Evolutionary conservation across 2,329 filamentous ascomycete genomes (phyloP), one percentile per base, ranked within the genome.

Genomic region (Penicillium sp.): DNA sequence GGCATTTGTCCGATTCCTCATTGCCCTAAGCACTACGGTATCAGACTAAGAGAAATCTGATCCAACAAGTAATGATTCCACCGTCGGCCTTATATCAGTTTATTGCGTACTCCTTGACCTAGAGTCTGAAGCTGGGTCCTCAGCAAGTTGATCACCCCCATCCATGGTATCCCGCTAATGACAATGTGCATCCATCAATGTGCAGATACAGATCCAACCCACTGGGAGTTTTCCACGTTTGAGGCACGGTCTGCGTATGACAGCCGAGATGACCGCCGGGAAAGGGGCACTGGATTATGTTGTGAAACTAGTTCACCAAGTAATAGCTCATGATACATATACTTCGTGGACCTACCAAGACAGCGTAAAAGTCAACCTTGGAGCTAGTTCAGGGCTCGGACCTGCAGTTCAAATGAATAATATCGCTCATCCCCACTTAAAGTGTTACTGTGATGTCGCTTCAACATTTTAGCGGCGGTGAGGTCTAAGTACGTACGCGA

Each of bases 221-320:
- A 12, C n/a, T 27, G 41, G 41, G 7, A 6, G 7, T 35, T 27
- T 5, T 25, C 49, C 54, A 56, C 54, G 54, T 56, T 56, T 50
- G 48, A 46, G 37, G 35, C 44, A 43, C 29, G 51, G 4, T n/a
- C 26, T 43, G 9, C 18, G n/a, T 48, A 49, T 49, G 49, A n/a
- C 23, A 53, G 42, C 18, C 15, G 47, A 31, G 12, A 47, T 47
- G 27, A 40, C 42, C 15, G 23, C 42, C 15, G 23, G 43, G 35
- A 8, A 55, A 41, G 54, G 54, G 45, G 27, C 20, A 22, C 14
- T 23, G 5, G 12, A 23, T 15, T 40, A n/a, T 37, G 33, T 1
- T 9, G 6, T 37, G 33, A 37, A n/a, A 35, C 31, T 7, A n/a
- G 14, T n/a, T 8, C 12, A n/a, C 14, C 1, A 29, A 29, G 43